Evolutionary conservation across 805 yeast genomes (phyloP), one percentile per base, ranked within the genome.

Genomic region (Clavispora fructus): DNA sequence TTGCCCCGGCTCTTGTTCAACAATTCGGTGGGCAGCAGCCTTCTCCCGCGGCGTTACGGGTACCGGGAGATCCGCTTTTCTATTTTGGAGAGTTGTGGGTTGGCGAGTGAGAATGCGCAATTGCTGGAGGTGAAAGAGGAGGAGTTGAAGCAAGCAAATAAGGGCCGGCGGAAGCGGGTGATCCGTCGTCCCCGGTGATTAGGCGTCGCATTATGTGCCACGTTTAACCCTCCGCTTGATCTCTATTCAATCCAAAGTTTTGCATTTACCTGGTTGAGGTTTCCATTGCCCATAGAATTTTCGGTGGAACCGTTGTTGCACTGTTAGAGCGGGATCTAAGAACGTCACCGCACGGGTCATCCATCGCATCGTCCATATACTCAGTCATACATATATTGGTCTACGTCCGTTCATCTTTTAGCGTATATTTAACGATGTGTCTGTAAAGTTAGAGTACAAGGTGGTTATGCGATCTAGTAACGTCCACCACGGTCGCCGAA

Each of bases 41-140:
- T 59, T 12, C 57, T 62, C 13, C 52, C 56, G 0, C 65, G 62
- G 39, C 65, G 83, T 48, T 68, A 71, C 42, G 92, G 91, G 1
- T 68, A 80, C 29, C 72, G 71, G 42, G 79, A 76, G 37, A 56
- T 85, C 11, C 64, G 88, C 43, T 58, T 60, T 23, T 67, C 77
- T 1, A 74, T 84, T 1, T 57, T 82, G 23, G 76, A 80, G 50
- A 67, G 78, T 26, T 80, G 86, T 60, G 83, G 80, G 1, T 57
- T 65, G 13, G 47, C 60, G 12, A 39, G 41, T 19, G 42, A 44
- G 12, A 39, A n/a, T 1, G 13, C 7, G 12, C 37, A 12, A 6
- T n/a, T 9, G 31, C 23, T 14, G 33, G 35, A 42, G 33, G 46
- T 35, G 27, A 38, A 46, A 14, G 42, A 46, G 35, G 41, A 39